phyloP scores from a whole-genome alignment of 1,284 basidiomycete genomes.

The Pisolithus thermaeus region DNA sequence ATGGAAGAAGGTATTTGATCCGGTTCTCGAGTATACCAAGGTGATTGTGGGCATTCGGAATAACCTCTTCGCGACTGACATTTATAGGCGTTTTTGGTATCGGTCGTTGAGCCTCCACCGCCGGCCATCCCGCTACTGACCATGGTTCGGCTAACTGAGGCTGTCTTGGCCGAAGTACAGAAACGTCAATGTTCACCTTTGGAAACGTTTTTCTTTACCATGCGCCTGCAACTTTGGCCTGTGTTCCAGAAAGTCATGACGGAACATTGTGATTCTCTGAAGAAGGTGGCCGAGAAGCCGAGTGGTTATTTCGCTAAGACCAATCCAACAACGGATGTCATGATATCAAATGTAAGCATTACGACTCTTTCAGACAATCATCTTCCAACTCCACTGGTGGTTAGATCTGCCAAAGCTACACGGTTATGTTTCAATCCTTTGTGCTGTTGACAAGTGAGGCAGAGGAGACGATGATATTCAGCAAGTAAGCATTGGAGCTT shows the following conservation, averaged over 20 bases:
- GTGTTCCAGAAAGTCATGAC: constrained; percentile 85
- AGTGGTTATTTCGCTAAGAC: constrained; percentile 63
- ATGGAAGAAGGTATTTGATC: constrained; percentile 91
- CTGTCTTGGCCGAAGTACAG: constrained; percentile 66
- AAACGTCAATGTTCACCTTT: constrained; percentile 72
- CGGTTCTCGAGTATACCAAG: constrained; percentile 78
- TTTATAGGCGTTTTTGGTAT: constrained; percentile 59
- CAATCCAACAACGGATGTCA: constrained; percentile 61
- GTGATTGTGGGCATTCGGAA: constrained; percentile 33
- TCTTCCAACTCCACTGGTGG: constrained; percentile 16
- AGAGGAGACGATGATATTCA: constrained; percentile 92
- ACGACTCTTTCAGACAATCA: not conserved
- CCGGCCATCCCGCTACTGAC: constrained; percentile 72
- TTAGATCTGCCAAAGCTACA: constrained; percentile 62
- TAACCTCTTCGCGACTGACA: constrained; percentile 2
- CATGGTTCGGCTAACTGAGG: constrained; percentile 85
- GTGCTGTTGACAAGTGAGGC: constrained; percentile 74
- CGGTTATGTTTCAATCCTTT: constrained; percentile 73
- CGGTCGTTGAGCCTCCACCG: constrained; percentile 64
- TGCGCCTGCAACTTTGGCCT: constrained; percentile 86
- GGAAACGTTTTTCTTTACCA: constrained; percentile 71
- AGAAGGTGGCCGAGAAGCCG: constrained; percentile 67
- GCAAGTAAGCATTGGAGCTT: constrained; percentile 53
- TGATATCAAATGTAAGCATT: constrained; percentile 54
- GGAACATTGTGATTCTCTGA: constrained; percentile 76